phyloP scores from a whole-genome alignment of 306 rosid genomes.

The Citrullus amarus region DNA sequence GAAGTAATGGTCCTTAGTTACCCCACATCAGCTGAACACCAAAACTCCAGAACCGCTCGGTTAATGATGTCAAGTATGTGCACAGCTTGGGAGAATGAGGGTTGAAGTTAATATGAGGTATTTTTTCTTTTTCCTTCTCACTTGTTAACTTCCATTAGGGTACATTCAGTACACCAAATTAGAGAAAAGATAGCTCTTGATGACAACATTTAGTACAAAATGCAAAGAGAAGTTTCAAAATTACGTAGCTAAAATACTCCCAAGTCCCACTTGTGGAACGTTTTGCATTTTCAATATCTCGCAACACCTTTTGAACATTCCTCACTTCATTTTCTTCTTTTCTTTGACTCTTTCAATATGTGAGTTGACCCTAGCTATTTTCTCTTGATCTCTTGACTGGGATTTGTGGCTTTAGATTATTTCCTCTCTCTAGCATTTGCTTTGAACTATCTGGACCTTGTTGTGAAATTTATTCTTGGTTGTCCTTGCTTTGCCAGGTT shows the following conservation, averaged over 20 bases:
- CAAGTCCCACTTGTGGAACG: too few species aligned
- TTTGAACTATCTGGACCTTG: background rate
- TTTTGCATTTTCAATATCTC: too few species aligned
- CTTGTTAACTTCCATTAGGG: background rate
- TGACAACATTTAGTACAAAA: background rate
- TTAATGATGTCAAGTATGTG: background rate
- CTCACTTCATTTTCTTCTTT: background rate
- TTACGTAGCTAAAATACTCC: too few species aligned
- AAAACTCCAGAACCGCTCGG: background rate
- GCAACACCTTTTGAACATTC: too few species aligned
- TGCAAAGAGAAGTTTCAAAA: background rate
- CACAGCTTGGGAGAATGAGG: background rate
- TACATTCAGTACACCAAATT: background rate
- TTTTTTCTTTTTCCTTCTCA: background rate
- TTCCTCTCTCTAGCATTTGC: background rate
- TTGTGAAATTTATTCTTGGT: background rate
- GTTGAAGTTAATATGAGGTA: background rate
- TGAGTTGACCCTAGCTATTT: background rate
- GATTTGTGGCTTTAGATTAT: background rate
- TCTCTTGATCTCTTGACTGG: background rate
- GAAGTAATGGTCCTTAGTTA: background rate
- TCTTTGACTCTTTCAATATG: background rate
- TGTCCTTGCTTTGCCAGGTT: background rate
- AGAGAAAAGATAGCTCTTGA: background rate
- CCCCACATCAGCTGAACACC: background rate